Percentiles rank a stretch among this genome's conserved stretches.
phyloP scores from a whole-genome alignment of 805 yeast genomes.

The Tetrapisispora phaffii region DNA sequence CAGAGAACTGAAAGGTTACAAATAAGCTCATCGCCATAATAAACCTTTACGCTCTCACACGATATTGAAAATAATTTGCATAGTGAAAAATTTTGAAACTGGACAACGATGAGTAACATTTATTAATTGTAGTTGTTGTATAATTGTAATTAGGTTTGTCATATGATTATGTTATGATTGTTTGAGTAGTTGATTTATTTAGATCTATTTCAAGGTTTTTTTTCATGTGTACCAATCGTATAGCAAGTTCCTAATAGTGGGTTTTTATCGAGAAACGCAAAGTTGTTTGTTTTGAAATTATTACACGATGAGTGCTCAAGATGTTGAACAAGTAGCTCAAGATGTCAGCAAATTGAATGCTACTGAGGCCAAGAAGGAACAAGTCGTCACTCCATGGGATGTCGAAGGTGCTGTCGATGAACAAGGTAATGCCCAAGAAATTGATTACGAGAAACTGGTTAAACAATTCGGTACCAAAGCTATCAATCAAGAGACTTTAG shows the following conservation, averaged over 20 bases:
- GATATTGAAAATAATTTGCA: background rate
- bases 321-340: conserved; percentile 14
- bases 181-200: too few relatives aligned
- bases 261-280: background rate
- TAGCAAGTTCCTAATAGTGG: too few relatives aligned
- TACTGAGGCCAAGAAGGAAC: conserved; percentile 31
- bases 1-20: too few relatives aligned
- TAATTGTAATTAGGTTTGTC: background rate
- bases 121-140: too few relatives aligned
- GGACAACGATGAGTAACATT: background rate
- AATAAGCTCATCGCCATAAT: too few relatives aligned
- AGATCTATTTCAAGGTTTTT: too few relatives aligned
- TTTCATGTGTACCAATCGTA: background rate
- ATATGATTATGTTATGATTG: too few relatives aligned
- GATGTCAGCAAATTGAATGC: conserved; percentile 13
- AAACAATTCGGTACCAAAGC: conserved; percentile 77
- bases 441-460: conserved; percentile 84
- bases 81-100: background rate
- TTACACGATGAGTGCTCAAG: background rate
- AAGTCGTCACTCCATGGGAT: conserved; percentile 91
- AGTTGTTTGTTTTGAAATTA: too few relatives aligned
- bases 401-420: conserved; percentile 97
- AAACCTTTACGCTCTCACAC: too few relatives aligned
- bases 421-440: conserved; percentile 71
- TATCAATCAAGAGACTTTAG: conserved; percentile 60